Base-by-base conservation (phyloP, 441 rosid genomes). In the Eugenia klotzschiana region DNA sequence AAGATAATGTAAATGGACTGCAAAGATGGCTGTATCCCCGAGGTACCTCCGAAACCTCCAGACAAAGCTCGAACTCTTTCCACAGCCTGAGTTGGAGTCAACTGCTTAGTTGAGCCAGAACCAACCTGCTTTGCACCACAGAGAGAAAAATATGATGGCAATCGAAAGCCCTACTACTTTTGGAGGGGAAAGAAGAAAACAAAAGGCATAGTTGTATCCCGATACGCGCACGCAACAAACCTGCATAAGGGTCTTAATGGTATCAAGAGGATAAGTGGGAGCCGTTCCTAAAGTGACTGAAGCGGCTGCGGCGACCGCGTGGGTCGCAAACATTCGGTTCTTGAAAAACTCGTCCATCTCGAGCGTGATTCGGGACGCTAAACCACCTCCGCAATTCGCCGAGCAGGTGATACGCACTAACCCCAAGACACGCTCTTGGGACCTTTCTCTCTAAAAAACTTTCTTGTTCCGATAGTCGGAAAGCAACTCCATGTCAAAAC, bases 191-290 rank as follows among this genome's bases (percentile, higher is more conserved):
- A 37, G 51, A 26, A 27, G 53, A 83, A 46, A 43, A 23, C 22
- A 3, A 58, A 14, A 51, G 33, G 51, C 56, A 11, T 50, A 11
- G 51, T n/a, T 9, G 55, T 26, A 22, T 52, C 8, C 60, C 60
- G 27, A 11, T n/a, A 55, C 7, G 60, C 60, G 60, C 60, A n/a
- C 60, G 27, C 77, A 69, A 37, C 51, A 46, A 86, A 94, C 98
- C 98, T 96, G 98, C 58, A 91, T 85, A 72, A 96, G 90, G 74
- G 94, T 89, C 91, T 96, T 96, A 85, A 92, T 79, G 33, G 98
- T 92, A 86, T 96, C 99, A n/a, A 96, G 91, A 37, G 99, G 99
- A 82, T 93, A 92, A 81, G 97, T 89, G 53, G 92, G 81, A 60
- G 93, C 90, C 37, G 98, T 91, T 87, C 90, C 97, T 4, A 94